phyloP scores from a whole-genome alignment of 441 rosid genomes.

The Brassica hybrid region DNA sequence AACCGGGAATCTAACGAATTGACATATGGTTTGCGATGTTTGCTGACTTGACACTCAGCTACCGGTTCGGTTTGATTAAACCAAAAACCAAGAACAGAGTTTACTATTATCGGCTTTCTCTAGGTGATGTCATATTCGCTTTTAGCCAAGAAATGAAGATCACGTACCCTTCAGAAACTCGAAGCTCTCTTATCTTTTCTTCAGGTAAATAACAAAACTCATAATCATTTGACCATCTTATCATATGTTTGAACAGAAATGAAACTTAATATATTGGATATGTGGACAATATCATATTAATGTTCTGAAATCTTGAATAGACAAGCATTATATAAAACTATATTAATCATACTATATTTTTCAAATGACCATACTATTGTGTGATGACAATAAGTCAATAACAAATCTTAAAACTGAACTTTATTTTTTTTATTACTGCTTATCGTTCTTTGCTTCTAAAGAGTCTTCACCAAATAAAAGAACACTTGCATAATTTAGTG shows the following conservation, averaged over 20 bases:
- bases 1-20: constrained; percentile 24
- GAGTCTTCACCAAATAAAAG: background rate
- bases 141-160: too few relatives aligned
- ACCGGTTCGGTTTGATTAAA: constrained; percentile 4
- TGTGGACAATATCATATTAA: background rate
- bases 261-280: constrained; percentile 10
- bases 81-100: background rate
- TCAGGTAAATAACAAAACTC: too few relatives aligned
- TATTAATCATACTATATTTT: background rate
- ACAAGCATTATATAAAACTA: constrained; percentile 3
- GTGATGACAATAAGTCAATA: background rate
- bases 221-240: too few relatives aligned
- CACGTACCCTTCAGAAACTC: background rate
- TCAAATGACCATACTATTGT: too few relatives aligned
- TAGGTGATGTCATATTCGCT: too few relatives aligned
- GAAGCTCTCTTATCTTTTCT: too few relatives aligned
- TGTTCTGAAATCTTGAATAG: constrained; percentile 7
- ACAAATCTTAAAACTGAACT: background rate
- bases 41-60: background rate
- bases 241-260: too few relatives aligned
- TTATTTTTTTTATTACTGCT: too few relatives aligned
- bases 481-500: background rate
- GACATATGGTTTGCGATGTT: background rate
- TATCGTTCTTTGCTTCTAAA: background rate
- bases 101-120: too few relatives aligned